Evolutionary conservation across 768 basidiomycete genomes (phyloP).

Genomic region (Antrodiella citrinella): DNA sequence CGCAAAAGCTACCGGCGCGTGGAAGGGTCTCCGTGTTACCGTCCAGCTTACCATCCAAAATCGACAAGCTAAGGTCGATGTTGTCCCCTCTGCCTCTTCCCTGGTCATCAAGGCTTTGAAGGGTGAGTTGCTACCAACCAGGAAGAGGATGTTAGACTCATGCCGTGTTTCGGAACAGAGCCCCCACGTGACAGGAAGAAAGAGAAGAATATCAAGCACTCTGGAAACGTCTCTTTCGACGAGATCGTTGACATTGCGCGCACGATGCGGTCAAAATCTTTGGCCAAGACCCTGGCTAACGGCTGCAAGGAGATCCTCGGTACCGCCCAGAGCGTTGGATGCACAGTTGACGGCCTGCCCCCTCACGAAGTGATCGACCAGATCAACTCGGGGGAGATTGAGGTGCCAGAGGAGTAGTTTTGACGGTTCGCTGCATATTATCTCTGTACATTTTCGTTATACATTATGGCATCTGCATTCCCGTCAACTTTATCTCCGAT

Average conservation of each 20-base stretch:
- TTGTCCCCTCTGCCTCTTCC: slow-evolving; percentile 95
- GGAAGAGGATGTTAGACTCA: neutral
- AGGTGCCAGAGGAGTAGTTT: slow-evolving; percentile 76
- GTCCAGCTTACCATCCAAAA: slow-evolving; percentile 99
- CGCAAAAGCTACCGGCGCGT: slow-evolving; percentile 94
- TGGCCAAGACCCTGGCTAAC: slow-evolving; percentile 85
- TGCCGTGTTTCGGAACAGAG: slow-evolving; percentile 48
- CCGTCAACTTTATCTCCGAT: too few species aligned
- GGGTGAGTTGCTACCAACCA: slow-evolving; percentile 45
- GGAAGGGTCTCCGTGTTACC: slow-evolving; percentile 99
- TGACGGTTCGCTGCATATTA: neutral
- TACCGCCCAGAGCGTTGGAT: slow-evolving; percentile 93
- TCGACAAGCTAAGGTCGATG: slow-evolving; percentile 94
- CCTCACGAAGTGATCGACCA: slow-evolving; percentile 90
- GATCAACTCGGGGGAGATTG: slow-evolving; percentile 78
- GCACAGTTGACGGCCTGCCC: slow-evolving; percentile 90
- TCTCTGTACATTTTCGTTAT: neutral
- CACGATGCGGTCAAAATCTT: slow-evolving; percentile 89
- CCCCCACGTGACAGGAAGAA: slow-evolving; percentile 99
- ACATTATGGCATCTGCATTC: neutral
- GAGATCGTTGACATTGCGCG: slow-evolving; percentile 95
- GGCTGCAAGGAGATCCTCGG: slow-evolving; percentile 97
- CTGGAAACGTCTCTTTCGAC: slow-evolving; percentile 87
- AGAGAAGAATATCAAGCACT: slow-evolving; percentile 99
- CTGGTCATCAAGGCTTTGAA: slow-evolving; percentile 98